A percentile compares a stretch with the other conserved stretches of the same genome.
These are phyloP conservation scores for Metschnikowia vanudenii DNA, from an alignment of 805 yeast species.

Conservation along the genomic window DNA sequence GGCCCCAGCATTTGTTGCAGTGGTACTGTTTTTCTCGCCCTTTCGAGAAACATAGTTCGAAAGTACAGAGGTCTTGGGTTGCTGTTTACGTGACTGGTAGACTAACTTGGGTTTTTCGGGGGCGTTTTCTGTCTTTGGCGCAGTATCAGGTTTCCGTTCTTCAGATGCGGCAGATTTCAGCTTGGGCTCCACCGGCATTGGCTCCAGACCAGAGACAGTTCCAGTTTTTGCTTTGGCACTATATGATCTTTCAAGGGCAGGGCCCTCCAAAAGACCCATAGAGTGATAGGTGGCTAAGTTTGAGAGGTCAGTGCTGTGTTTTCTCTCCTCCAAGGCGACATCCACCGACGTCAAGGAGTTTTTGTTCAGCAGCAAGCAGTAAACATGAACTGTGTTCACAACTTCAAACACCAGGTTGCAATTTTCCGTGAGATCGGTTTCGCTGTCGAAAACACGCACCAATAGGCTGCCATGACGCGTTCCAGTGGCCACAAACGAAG, in stretches of 20 bases:
- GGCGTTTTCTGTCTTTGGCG: not conserved
- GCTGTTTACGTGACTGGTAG: conserved; percentile 18
- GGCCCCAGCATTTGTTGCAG: not conserved
- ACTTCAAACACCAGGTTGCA: conserved; percentile 25
- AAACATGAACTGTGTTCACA: conserved; percentile 38
- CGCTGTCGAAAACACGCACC: conserved; percentile 27
- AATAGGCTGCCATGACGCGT: conserved; percentile 13
- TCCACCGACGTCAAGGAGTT: conserved; percentile 12
- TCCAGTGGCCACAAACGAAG: conserved; percentile 45
- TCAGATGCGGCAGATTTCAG: not conserved
- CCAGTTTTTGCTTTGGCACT: not conserved
- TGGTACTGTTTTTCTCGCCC: conserved; percentile 6
- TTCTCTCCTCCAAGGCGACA: conserved; percentile 19
- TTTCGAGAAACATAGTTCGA: conserved; percentile 19
- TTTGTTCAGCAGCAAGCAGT: conserved; percentile 31
- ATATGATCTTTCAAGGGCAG: conserved; percentile 14
- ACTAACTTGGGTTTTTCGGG: conserved; percentile 11
- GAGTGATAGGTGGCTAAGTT: conserved; percentile 21
- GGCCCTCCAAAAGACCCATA: conserved; percentile 37
- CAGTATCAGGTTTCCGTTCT: not conserved
- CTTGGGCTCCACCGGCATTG: not conserved
- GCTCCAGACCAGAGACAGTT: not conserved
- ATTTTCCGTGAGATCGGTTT: conserved; percentile 23
- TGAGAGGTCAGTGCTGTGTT: conserved; percentile 16
- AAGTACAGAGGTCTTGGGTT: conserved; percentile 10